These are phyloP conservation scores for Parietichytrium sp. DNA, from an alignment of 108 stramenopile genomes.

Conservation along the genomic window DNA sequence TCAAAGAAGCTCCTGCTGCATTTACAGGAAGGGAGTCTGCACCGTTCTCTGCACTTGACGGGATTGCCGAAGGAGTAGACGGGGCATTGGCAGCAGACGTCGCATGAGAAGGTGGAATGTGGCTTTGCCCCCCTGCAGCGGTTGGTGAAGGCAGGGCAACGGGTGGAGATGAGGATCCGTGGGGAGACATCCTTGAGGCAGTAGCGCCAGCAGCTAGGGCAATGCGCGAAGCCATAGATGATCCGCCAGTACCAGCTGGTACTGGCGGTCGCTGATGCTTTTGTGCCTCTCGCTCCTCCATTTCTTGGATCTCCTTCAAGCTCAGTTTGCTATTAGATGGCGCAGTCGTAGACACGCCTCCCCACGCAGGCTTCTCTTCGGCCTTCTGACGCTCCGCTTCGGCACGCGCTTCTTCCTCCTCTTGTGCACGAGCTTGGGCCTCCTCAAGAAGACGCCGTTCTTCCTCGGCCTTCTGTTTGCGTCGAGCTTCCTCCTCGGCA, in stretches of 20 bases:
- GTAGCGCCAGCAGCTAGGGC: slow-evolving; percentile 9
- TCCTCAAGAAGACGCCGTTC: background rate
- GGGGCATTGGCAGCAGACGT: background rate
- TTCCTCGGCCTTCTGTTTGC: too few species aligned
- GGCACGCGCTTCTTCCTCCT: background rate
- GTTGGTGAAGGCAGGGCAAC: background rate
- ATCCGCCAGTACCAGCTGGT: background rate
- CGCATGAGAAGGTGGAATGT: background rate
- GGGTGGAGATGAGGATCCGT: too few species aligned
- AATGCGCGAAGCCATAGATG: slow-evolving; percentile 28
- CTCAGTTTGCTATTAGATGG: background rate
- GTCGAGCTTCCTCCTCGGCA: too few species aligned
- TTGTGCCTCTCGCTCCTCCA: slow-evolving; percentile 26
- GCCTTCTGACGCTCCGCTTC: slow-evolving; percentile 24
- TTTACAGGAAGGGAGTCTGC: background rate
- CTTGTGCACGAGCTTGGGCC: too few species aligned
- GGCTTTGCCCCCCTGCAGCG: too few species aligned
- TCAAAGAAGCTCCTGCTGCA: background rate
- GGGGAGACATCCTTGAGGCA: background rate
- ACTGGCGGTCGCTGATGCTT: too few species aligned
- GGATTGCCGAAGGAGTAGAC: background rate
- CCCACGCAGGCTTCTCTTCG: slow-evolving; percentile 27
- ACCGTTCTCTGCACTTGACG: background rate
- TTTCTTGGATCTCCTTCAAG: slow-evolving; percentile 28
- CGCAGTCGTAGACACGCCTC: background rate